These are phyloP conservation scores for Cryptosporidium ryanae DNA, from an alignment of 169 alveolate genomes.

Conservation along the genomic window DNA sequence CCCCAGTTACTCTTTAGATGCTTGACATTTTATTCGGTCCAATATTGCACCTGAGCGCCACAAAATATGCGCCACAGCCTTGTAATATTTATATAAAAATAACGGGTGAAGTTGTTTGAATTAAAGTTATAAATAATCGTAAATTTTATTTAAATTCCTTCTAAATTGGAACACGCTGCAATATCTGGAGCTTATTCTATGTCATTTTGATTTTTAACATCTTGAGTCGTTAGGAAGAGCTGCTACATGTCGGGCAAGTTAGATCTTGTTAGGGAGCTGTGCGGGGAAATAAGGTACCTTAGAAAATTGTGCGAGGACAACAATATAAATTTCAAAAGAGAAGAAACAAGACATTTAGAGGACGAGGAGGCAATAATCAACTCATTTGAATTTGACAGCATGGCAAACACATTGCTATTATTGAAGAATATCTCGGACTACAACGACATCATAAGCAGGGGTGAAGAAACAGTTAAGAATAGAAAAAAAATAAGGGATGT, in stretches of 20 bases:
- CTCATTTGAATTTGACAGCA: constrained; percentile 67
- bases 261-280: constrained; percentile 29
- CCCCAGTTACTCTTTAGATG: too few relatives aligned
- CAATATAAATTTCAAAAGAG: constrained; percentile 33
- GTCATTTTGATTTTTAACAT: too few relatives aligned
- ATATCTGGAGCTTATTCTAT: too few relatives aligned
- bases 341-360: constrained; percentile 46
- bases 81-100: too few relatives aligned
- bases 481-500: constrained; percentile 3
- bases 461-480: not conserved
- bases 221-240: too few relatives aligned
- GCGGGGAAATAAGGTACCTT: constrained; percentile 34
- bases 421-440: constrained; percentile 28
- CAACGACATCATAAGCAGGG: not conserved
- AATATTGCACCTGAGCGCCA: too few relatives aligned
- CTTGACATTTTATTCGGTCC: too few relatives aligned
- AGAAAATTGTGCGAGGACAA: constrained; percentile 45
- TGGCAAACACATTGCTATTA: constrained; percentile 30
- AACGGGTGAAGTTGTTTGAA: too few relatives aligned
- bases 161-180: too few relatives aligned
- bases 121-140: too few relatives aligned
- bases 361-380: constrained; percentile 58
- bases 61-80: too few relatives aligned
- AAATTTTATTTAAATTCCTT: too few relatives aligned
- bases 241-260: constrained; percentile 28